A percentile compares a stretch with the other conserved stretches of the same genome.
These are phyloP conservation scores for Amaranthus palmeri DNA, from an alignment of 148 eudicot genomes.

Conservation along the genomic window DNA sequence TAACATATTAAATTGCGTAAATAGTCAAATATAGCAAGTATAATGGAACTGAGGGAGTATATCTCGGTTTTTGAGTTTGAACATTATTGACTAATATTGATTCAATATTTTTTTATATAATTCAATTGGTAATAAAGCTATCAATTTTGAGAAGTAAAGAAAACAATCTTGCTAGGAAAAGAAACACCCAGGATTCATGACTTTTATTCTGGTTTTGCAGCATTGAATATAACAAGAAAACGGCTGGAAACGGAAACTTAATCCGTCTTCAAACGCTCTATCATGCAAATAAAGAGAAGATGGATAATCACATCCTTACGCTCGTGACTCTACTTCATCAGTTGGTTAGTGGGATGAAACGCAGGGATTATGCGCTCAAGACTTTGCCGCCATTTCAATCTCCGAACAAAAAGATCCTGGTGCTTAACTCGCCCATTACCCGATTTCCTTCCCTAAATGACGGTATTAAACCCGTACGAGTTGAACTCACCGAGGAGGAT, in stretches of 20 bases:
- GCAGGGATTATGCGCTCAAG: constrained; percentile 49
- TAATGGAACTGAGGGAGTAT: too few species aligned
- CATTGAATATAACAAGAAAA: constrained; percentile 64
- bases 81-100: too few species aligned
- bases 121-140: too few species aligned
- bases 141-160: too few species aligned
- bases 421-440: constrained; percentile 17
- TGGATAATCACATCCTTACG: constrained; percentile 61
- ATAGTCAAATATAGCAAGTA: too few species aligned
- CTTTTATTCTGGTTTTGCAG: constrained; percentile 30
- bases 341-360: constrained; percentile 52
- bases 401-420: constrained; percentile 38
- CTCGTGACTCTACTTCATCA: constrained; percentile 66
- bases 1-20: too few species aligned
- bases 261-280: constrained; percentile 83
- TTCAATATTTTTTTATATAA: too few species aligned
- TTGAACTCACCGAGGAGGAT: constrained; percentile 62
- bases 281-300: constrained; percentile 66
- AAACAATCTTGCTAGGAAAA: too few species aligned
- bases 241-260: constrained; percentile 27
- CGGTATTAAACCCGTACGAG: constrained; percentile 19
- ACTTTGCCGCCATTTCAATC: constrained; percentile 34
- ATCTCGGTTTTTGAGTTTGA: too few species aligned
- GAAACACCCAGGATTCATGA: background rate
- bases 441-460: constrained; percentile 20